Base-by-base conservation (phyloP, 2,329 filamentous ascomycete species). In the Emydomyces testavorans region DNA sequence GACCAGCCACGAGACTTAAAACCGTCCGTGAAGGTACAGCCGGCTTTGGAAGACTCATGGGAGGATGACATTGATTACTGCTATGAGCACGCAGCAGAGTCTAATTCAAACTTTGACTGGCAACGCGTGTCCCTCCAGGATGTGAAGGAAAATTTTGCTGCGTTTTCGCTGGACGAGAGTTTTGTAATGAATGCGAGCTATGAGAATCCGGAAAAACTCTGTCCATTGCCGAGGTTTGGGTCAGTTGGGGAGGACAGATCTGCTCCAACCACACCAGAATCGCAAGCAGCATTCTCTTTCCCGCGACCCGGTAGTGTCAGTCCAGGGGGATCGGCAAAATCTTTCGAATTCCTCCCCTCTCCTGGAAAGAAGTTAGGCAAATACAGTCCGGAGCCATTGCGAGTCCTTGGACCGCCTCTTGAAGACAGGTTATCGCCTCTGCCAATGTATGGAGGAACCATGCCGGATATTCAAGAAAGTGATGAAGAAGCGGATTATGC, bases 41-140 rank as follows among this genome's bases (percentile, higher is more conserved):
- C 42, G 67, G 66, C 8, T 52, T 73, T 16, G 66, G 65, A 48
- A 16, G 46, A 42, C 38, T 73, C 72, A 1, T 80, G 77, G 77
- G 77, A 80, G 55, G 76, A 77, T 32, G 76, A 78, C 51, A 75
- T 80, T 48, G 77, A 80, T 53, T 79, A 75, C 56, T 78, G 75
- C 56, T 80, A 80, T 54, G 73, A 79, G 51, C 72, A 78, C 57
- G 75, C 74, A 21, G 72, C 76, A 4, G 77, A 80, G 59, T 76
- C 77, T 1, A 73, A 75, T 45, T 79, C 74, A 53, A 70, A 80
- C 52, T 78, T 78, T 49, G 74, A 79, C 50, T 80, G 77, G 76
- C 67, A 71, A 48, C 65, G 58, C 43, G 57, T 52, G 43, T 59
- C 64, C 39, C 24, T 65, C 4, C 63, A 67, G 7, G 60, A 64